Evolutionary conservation across 768 basidiomycete species (phyloP).

Genomic region (Boletus sp.): DNA sequence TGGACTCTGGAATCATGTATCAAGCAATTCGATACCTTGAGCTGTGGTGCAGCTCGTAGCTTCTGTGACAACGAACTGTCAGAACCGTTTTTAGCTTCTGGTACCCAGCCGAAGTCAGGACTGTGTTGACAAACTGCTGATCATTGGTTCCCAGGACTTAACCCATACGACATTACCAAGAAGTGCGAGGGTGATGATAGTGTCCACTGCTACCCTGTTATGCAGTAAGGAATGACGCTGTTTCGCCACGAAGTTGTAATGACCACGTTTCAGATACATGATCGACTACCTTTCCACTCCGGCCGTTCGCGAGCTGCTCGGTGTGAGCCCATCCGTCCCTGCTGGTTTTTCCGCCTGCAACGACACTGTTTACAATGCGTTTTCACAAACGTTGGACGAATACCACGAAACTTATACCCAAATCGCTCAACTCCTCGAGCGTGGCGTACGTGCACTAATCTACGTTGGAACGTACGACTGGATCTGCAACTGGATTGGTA

Average conservation of each 20-base stretch:
- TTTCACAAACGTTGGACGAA: conserved; percentile 42
- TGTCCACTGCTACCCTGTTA: conserved; percentile 57
- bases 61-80: conserved; percentile 55
- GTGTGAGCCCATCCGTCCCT: conserved; percentile 47
- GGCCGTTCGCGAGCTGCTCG: conserved; percentile 47
- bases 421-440: conserved; percentile 54
- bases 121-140: not conserved
- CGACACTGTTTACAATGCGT: conserved; percentile 42
- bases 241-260: not conserved
- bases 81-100: conserved; percentile 24
- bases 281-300: conserved; percentile 57
- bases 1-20: conserved; percentile 56
- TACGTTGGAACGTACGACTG: conserved; percentile 71
- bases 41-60: conserved; percentile 58
- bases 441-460: conserved; percentile 64
- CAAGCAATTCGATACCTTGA: conserved; percentile 59
- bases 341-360: conserved; percentile 38
- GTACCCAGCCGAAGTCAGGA: not conserved
- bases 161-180: conserved; percentile 66
- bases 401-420: conserved; percentile 29
- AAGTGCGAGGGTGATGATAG: conserved; percentile 49
- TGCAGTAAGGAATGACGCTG: conserved; percentile 28
- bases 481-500: conserved; percentile 74
- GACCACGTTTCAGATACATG: conserved; percentile 42
- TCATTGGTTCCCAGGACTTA: conserved; percentile 32